Evolutionary conservation across 2,329 filamentous ascomycete genomes (phyloP).

Genomic region (Talaromyces marneffei): DNA sequence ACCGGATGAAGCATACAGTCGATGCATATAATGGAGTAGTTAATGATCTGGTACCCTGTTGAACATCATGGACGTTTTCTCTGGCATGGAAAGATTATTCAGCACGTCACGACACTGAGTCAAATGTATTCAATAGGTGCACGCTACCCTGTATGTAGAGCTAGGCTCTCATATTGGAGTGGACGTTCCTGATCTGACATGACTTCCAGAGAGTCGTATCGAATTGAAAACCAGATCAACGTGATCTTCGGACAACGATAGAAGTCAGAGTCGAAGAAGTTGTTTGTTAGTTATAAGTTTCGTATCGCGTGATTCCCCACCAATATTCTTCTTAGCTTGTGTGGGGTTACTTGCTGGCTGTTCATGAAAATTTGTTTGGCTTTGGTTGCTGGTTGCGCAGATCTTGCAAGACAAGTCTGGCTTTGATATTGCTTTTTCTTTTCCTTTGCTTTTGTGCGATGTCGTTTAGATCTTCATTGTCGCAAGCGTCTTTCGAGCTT

Average conservation of each 20-base stretch:
- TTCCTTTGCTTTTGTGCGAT: not conserved
- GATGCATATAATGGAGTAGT: slow-evolving; percentile 12
- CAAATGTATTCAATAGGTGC: no score
- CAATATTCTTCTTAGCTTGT: not conserved
- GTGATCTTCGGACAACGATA: not conserved
- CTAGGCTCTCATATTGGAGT: slow-evolving; percentile 12
- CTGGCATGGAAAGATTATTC: not conserved
- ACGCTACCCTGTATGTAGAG: slow-evolving; percentile 11
- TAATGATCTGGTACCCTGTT: slow-evolving; percentile 9
- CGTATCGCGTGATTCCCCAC: not conserved
- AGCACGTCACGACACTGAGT: not conserved
- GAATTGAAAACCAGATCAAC: not conserved
- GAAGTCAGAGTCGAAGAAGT: no score
- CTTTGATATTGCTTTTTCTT: not conserved
- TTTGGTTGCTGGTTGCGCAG: no score
- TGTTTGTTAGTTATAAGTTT: not conserved
- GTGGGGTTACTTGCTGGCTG: not conserved
- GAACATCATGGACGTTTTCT: slow-evolving; percentile 11
- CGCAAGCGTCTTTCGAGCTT: not conserved
- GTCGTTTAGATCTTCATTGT: not conserved
- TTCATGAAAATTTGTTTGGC: no score
- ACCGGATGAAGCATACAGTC: not conserved
- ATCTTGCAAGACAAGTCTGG: no score
- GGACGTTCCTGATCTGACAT: slow-evolving; percentile 1
- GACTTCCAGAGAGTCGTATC: not conserved